Evolutionary conservation across 148 eudicot species (phyloP).

Genomic region (Chenopodium album): DNA sequence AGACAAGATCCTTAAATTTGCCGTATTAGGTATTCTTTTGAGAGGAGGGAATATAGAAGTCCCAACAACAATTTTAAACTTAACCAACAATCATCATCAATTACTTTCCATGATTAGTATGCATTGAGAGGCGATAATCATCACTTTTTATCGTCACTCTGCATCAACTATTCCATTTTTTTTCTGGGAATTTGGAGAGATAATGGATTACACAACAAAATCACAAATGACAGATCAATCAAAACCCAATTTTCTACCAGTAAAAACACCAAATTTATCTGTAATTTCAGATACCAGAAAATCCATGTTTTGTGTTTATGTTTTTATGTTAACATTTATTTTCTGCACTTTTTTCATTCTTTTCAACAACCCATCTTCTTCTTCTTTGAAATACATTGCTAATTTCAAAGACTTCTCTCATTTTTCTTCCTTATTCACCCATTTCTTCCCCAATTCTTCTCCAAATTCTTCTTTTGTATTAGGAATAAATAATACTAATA

Average conservation of each 20-base stretch:
- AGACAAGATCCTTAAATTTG: too few relatives aligned
- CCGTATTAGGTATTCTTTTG: too few relatives aligned
- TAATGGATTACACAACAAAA: too few relatives aligned
- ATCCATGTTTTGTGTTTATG: slow-evolving; percentile 32
- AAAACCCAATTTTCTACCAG: slow-evolving; percentile 1
- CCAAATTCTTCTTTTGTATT: background rate
- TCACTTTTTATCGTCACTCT: too few relatives aligned
- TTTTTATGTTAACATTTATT: slow-evolving; percentile 38
- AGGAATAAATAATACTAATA: background rate
- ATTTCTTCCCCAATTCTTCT: slow-evolving; percentile 33
- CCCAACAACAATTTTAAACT: background rate
- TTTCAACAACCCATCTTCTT: slow-evolving; percentile 32
- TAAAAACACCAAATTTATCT: slow-evolving; percentile 12
- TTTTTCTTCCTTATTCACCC: slow-evolving; percentile 36
- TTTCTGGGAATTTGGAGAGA: too few relatives aligned
- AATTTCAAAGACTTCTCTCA: slow-evolving; percentile 27
- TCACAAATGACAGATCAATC: slow-evolving; percentile 23
- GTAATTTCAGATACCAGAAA: slow-evolving; percentile 24
- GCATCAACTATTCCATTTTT: too few relatives aligned
- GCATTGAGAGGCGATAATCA: background rate
- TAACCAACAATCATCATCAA: too few relatives aligned
- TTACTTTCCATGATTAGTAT: background rate
- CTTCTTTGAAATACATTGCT: slow-evolving; percentile 27
- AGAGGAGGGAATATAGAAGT: too few relatives aligned
- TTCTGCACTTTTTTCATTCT: slow-evolving; percentile 37